These are phyloP conservation scores for Pleurotus ostreatus DNA, from an alignment of 768 basidiomycete genomes.

Conservation along the genomic window DNA sequence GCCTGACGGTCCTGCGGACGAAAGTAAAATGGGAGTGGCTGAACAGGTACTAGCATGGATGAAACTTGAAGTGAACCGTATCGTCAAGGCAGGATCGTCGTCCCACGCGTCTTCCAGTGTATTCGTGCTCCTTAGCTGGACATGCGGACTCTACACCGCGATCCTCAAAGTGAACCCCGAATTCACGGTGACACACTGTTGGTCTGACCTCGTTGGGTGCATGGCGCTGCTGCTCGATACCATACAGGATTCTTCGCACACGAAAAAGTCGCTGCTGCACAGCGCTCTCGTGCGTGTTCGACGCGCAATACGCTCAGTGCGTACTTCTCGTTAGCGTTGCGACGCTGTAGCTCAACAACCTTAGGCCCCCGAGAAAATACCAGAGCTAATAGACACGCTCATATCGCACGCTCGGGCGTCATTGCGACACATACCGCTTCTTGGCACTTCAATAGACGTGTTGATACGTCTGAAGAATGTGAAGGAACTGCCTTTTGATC, in stretches of 20 bases:
- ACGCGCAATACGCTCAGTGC: constrained; percentile 65
- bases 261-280: constrained; percentile 57
- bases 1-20: constrained; percentile 31
- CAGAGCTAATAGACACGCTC: constrained; percentile 47
- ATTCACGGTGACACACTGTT: constrained; percentile 44
- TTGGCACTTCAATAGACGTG: constrained; percentile 72
- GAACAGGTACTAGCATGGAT: constrained; percentile 80
- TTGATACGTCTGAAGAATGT: constrained; percentile 59
- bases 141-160: constrained; percentile 55
- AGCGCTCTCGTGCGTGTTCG: constrained; percentile 58
- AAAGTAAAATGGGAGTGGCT: constrained; percentile 51
- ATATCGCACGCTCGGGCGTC: constrained; percentile 41
- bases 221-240: constrained; percentile 58
- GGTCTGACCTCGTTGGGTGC: constrained; percentile 48
- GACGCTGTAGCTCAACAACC: background rate
- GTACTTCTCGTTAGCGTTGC: constrained; percentile 14
- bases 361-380: constrained; percentile 40
- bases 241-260: constrained; percentile 43
- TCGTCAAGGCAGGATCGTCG: constrained; percentile 47
- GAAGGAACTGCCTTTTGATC: constrained; percentile 36
- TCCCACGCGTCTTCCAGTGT: constrained; percentile 56
- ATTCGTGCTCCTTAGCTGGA: constrained; percentile 72
- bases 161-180: constrained; percentile 41
- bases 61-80: constrained; percentile 56
- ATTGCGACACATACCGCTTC: constrained; percentile 40